Conservation (phyloP, 2,329 filamentous ascomycete species). For the Fusarium sp. region DNA sequence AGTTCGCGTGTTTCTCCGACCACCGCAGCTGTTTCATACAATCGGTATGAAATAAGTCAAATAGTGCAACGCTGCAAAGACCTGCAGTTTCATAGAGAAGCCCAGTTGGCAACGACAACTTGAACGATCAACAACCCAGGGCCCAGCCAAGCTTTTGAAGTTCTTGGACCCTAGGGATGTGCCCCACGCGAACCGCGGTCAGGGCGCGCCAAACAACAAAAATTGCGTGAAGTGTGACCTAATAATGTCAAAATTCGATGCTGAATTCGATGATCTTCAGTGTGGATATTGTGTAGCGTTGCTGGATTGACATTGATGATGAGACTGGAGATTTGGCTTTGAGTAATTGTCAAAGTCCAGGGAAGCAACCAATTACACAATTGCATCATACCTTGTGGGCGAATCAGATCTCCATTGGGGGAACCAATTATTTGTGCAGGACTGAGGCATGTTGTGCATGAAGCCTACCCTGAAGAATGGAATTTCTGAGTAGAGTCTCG, state of each 20-base stretch:
- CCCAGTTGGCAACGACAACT: neutral
- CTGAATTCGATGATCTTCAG: constrained; percentile 2
- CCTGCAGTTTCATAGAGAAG: neutral
- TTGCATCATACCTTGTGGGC: constrained; percentile 41
- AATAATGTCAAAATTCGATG: constrained; percentile 8
- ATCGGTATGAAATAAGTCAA: neutral
- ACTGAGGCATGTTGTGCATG: constrained; percentile 8
- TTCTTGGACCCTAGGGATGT: constrained; percentile 18
- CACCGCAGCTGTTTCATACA: constrained; percentile 2
- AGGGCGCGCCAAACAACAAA: constrained; percentile 3
- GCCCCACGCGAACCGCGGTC: constrained; percentile 39
- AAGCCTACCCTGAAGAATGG: constrained; percentile 11
- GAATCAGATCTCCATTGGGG: constrained; percentile 41
- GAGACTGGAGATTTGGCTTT: constrained; percentile 31
- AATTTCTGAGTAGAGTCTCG: neutral
- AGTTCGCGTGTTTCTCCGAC: constrained; percentile 13
- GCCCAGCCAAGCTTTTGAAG: constrained; percentile 27
- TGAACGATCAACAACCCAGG: constrained; percentile 5
- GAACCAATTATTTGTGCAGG: constrained; percentile 32
- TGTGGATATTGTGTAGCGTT: constrained; percentile 8
- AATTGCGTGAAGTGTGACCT: constrained; percentile 4
- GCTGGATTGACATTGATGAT: constrained; percentile 25
- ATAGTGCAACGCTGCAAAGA: neutral
- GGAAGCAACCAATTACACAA: constrained; percentile 39
- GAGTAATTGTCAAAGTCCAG: constrained; percentile 13